Evolutionary conservation across 2,329 filamentous ascomycete species (phyloP).

Genomic region (Arachnopeziza araneosa): DNA sequence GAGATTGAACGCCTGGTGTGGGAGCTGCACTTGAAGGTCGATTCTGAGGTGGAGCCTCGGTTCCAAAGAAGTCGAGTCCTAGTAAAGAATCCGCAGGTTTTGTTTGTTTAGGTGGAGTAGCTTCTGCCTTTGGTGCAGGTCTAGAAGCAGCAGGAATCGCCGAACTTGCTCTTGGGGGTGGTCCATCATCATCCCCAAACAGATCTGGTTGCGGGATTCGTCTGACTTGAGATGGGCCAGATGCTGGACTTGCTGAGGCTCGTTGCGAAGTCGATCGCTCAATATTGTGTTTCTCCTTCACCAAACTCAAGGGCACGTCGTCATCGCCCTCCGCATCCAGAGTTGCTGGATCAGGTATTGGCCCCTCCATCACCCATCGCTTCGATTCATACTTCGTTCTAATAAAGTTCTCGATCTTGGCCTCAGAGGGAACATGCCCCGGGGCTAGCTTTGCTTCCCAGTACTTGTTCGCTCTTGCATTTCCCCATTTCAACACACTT

Average conservation of each 20-base stretch:
- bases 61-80: slow-evolving; percentile 87
- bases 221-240: slow-evolving; percentile 27
- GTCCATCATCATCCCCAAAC: slow-evolving; percentile 68
- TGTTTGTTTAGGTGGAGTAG: slow-evolving; percentile 60
- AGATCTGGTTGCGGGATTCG: slow-evolving; percentile 63
- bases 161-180: slow-evolving; percentile 64
- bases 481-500: slow-evolving; percentile 93
- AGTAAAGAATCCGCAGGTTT: slow-evolving; percentile 81
- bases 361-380: slow-evolving; percentile 98
- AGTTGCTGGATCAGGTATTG: slow-evolving; percentile 85
- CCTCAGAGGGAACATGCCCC: slow-evolving; percentile 88
- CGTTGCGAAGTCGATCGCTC: slow-evolving; percentile 41
- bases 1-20: slow-evolving; percentile 60
- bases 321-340: slow-evolving; percentile 82
- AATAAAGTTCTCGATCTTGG: slow-evolving; percentile 99
- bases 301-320: slow-evolving; percentile 61
- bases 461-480: slow-evolving; percentile 94
- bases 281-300: slow-evolving; percentile 61
- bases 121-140: slow-evolving; percentile 52
- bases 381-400: slow-evolving; percentile 98
- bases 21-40: slow-evolving; percentile 78
- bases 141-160: slow-evolving; percentile 54
- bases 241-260: slow-evolving; percentile 28
- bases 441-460: slow-evolving; percentile 93
- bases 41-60: slow-evolving; percentile 61